Evolutionary conservation across 139 green algal genomes (phyloP), one percentile per base, ranked within the genome.

Genomic region (Ulvella scutata): DNA sequence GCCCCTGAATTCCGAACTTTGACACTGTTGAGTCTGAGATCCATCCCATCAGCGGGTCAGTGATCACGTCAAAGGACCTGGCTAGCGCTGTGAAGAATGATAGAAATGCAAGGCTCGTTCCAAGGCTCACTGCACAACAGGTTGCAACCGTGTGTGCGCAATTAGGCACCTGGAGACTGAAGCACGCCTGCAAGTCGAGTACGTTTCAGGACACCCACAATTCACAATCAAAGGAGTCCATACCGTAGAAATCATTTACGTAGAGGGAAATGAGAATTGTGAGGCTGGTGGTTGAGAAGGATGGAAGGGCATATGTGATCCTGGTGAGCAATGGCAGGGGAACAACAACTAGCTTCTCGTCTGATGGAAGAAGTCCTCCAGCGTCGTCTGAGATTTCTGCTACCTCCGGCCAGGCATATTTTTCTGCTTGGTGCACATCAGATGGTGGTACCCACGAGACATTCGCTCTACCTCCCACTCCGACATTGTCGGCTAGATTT

Each of bases 51-150:
- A 80, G 2, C 34, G 79, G 79, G 72, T 83, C 79, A 3, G 43
- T 78, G 10, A 83, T 62, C 60, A 83, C 51, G 43, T 83, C 79
- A 7, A 78, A 76, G n/a, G 61, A 78, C 9, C 79, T 61, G 3
- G 79, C 75, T 40, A 77, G 36, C 34, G 79, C 79, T 13, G 67
- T 83, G 79, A 83, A 83, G 72, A 83, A 83, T 7, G 75, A 74
- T 21, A 83, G 72, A 44, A 80, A 80, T 4, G 79, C 38, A 13
- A 83, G 76, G 39, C 39, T 74, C 7, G 74, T 76, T 17, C 79
- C 79, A 61, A 72, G 62, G 38, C 21, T 75, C 28, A 39, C 38
- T 35, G 43, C 35, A 59, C 39, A 34, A 29, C 37, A 35, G 6
- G 36, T 51, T 36, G 34, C 17, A 43, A 79, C 21, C 6, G 51